Percentiles rank a stretch among this genome's conserved stretches.
Evolutionary conservation across 306 rosid genomes (phyloP).

Genomic region (Rosa lucieae): DNA sequence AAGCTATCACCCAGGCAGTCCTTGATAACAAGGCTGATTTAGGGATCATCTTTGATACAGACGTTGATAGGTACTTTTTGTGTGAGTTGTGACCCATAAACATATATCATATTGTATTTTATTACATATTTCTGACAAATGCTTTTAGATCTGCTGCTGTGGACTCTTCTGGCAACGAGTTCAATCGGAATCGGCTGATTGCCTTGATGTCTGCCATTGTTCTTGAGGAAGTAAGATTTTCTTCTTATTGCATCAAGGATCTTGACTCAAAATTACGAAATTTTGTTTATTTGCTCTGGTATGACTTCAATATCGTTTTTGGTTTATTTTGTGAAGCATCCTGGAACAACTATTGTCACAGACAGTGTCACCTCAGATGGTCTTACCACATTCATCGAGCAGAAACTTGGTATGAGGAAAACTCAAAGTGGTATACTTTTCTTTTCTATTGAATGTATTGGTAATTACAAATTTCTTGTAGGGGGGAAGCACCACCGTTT

Average conservation of each 20-base stretch:
- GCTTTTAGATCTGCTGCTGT: constrained; percentile 92
- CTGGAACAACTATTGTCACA: constrained; percentile 91
- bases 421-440: constrained; percentile 19
- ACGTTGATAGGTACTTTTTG: constrained; percentile 72
- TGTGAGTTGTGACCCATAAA: constrained; percentile 9
- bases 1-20: constrained; percentile 89
- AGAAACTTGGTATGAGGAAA: constrained; percentile 72
- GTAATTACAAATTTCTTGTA: constrained; percentile 35
- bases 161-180: constrained; percentile 81
- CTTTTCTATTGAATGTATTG: not conserved
- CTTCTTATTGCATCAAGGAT: constrained; percentile 11
- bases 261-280: constrained; percentile 4
- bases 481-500: constrained; percentile 96
- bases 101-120: not conserved
- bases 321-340: constrained; percentile 56
- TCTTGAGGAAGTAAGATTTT: constrained; percentile 75
- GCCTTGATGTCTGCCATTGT: constrained; percentile 96
- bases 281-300: constrained; percentile 5
- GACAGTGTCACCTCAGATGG: constrained; percentile 99
- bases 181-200: constrained; percentile 86
- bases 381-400: constrained; percentile 84
- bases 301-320: not conserved
- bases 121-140: constrained; percentile 22
- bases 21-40: constrained; percentile 89
- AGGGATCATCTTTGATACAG: constrained; percentile 97